Percentiles rank a stretch among this genome's conserved stretches.
Evolutionary conservation across 108 stramenopile species (phyloP).

Genomic region (Skeletonema marinoi): DNA sequence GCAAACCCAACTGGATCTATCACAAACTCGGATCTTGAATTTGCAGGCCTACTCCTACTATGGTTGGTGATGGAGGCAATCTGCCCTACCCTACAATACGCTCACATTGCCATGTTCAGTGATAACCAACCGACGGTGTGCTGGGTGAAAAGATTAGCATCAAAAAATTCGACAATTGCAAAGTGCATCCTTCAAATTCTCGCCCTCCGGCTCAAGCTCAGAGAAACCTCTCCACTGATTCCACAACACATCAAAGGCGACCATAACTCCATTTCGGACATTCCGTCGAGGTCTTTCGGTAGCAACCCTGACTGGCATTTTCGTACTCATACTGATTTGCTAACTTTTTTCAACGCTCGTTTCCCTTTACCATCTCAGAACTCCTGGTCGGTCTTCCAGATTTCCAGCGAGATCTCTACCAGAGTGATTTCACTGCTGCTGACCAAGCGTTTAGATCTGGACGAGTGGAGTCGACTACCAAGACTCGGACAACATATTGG

Average conservation of each 20-base stretch:
- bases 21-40: slow-evolving; percentile 48
- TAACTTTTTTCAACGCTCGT: slow-evolving; percentile 6
- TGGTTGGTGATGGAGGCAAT: slow-evolving; percentile 27
- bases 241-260: slow-evolving; percentile 20
- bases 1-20: slow-evolving; percentile 19
- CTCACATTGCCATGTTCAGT: slow-evolving; percentile 12
- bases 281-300: slow-evolving; percentile 28
- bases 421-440: slow-evolving; percentile 7
- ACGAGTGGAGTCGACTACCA: slow-evolving; percentile 20
- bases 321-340: neutral
- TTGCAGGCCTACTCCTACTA: slow-evolving; percentile 30
- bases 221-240: slow-evolving; percentile 3
- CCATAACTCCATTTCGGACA: slow-evolving; percentile 22
- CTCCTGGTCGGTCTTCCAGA: slow-evolving; percentile 19
- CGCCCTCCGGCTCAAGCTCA: neutral
- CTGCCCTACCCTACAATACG: neutral
- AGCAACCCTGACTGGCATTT: slow-evolving; percentile 29
- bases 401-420: neutral
- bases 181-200: slow-evolving; percentile 9
- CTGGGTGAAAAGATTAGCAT: slow-evolving; percentile 21
- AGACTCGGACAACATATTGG: slow-evolving; percentile 8
- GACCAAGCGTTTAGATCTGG: slow-evolving; percentile 7
- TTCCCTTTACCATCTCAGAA: slow-evolving; percentile 20
- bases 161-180: neutral
- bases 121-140: slow-evolving; percentile 23